Conservation (phyloP, 306 rosid genomes). For the Acacia melanoxylon region DNA sequence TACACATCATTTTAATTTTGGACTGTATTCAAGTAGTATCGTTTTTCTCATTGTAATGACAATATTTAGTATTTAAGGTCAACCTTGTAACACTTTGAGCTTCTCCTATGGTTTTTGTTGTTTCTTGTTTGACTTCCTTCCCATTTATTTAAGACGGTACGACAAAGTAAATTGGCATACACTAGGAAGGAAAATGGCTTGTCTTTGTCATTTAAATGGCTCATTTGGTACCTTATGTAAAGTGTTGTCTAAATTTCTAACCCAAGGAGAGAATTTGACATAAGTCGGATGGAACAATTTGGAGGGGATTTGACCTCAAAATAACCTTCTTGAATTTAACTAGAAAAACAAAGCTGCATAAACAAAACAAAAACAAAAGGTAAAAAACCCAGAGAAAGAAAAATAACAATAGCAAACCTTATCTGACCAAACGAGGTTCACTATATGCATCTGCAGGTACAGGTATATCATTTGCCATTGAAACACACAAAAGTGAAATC, state of each 20-base stretch:
- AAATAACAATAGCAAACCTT: neutral
- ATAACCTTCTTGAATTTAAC: neutral
- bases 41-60: neutral
- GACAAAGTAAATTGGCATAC: neutral
- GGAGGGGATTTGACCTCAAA: neutral
- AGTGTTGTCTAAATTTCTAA: neutral
- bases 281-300: neutral
- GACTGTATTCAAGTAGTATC: neutral
- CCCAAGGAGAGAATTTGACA: neutral
- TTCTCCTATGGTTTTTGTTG: neutral
- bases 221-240: neutral
- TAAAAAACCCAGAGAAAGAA: too few relatives aligned
- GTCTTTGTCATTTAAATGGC: neutral
- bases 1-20: neutral
- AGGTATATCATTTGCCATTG: too few relatives aligned
- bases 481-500: neutral
- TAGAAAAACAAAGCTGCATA: neutral
- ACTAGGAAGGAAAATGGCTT: neutral
- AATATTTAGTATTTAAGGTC: neutral
- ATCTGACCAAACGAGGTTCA: neutral
- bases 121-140: neutral
- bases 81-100: neutral
- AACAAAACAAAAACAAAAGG: neutral
- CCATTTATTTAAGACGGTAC: neutral
- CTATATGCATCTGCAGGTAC: too few relatives aligned